Evolutionary conservation across 2,329 filamentous ascomycete species (phyloP), one percentile per base, ranked within the genome.

Genomic region (Gliomastix tumulicola): DNA sequence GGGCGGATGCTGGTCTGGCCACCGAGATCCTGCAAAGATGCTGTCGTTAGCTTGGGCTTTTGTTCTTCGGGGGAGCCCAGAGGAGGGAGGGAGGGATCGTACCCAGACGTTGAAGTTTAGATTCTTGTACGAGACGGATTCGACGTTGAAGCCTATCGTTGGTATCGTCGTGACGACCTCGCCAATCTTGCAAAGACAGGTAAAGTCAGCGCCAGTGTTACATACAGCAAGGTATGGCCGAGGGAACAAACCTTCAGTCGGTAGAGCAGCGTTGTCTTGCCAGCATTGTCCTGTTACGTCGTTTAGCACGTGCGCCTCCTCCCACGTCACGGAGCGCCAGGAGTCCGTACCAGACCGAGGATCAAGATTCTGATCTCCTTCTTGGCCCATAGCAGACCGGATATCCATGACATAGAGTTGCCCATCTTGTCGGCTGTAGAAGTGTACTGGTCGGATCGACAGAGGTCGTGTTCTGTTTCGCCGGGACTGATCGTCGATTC

Each of bases 51-150:
- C 23, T 32, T 30, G n/a, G 35, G 30, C 21, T 30, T 23, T 21
- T 23, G 21, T 28, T 12, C 23, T 16, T 22, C n/a, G 31, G 19
- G n/a, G n/a, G n/a, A n/a, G n/a, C 11, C 13, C 18, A 16, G 7
- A 13, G 21, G 6, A 15, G n/a, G 34, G 3, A 28, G 31, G 39
- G 6, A 6, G 19, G 23, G 22, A 18, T 56, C 80, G 39, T 82
- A 88, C 84, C 92, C 92, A 98, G 54, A 98, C 92, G 57, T 97
- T 97, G 62, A 98, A 94, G 63, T 96, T 95, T 44, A 98, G 76
- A 60, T 96, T 97, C 63, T 90, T 90, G 73, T 98, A 98, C 51
- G 88, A 92, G 46, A 98, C 92, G 17, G 88, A 95, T 66, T 98
- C 92, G 52, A 98, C 92, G 62, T 98, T 98, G 74, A 98, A 98